These are phyloP conservation scores for Cordia subcordata DNA, from an alignment of 257 asterid species.

Conservation along the genomic window DNA sequence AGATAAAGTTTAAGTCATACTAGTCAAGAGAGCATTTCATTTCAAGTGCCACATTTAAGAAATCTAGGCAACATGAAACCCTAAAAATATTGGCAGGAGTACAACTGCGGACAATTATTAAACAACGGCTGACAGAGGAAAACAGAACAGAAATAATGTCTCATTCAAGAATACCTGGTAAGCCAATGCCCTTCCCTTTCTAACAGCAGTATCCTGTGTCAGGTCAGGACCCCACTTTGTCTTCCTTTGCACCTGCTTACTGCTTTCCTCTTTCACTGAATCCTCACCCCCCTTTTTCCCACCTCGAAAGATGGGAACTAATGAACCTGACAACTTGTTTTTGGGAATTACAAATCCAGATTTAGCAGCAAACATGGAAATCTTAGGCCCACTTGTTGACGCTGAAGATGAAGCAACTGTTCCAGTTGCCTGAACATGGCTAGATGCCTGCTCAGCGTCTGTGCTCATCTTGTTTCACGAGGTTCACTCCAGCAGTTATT, in stretches of 20 bases:
- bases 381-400: slow-evolving; percentile 51
- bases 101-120: no score
- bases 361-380: slow-evolving; percentile 57
- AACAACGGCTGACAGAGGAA: slow-evolving; percentile 3
- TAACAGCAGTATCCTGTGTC: slow-evolving; percentile 57
- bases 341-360: slow-evolving; percentile 87
- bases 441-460: slow-evolving; percentile 50
- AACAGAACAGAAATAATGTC: background rate
- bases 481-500: slow-evolving; percentile 13
- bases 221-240: slow-evolving; percentile 96
- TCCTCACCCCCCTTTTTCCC: slow-evolving; percentile 57
- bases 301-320: slow-evolving; percentile 64
- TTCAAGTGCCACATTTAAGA: background rate
- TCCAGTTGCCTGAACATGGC: slow-evolving; percentile 31
- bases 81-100: background rate
- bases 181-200: slow-evolving; percentile 75
- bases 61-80: background rate
- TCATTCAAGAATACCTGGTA: slow-evolving; percentile 58
- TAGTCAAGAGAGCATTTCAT: background rate
- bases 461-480: slow-evolving; percentile 48
- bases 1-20: slow-evolving; percentile 2
- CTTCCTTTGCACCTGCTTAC: slow-evolving; percentile 52
- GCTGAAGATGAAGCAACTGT: slow-evolving; percentile 39
- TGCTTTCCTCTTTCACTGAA: slow-evolving; percentile 43
- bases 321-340: slow-evolving; percentile 79